Evolutionary conservation across 1,284 basidiomycete genomes (phyloP).

Genomic region (Agroathelia rolfsii): DNA sequence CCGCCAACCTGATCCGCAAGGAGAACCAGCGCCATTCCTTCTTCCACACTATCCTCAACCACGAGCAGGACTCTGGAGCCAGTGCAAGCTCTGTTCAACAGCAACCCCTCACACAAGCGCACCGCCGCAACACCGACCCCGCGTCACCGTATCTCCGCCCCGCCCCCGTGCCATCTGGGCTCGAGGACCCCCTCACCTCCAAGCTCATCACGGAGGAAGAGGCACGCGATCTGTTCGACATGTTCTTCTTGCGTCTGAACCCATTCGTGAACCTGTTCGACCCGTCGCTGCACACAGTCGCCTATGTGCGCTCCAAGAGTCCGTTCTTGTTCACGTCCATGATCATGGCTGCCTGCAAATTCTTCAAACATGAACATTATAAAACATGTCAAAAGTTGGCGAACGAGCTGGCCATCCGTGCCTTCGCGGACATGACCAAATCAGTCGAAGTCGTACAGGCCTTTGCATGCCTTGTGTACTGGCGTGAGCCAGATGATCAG

Average conservation of each 20-base stretch:
- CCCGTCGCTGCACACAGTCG: constrained; percentile 61
- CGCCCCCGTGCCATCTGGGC: constrained; percentile 24
- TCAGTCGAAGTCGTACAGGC: constrained; percentile 77
- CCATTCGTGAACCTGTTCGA: constrained; percentile 82
- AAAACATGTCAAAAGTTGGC: constrained; percentile 57
- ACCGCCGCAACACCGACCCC: too few species aligned
- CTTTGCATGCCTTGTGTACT: constrained; percentile 76
- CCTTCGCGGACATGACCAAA: constrained; percentile 69
- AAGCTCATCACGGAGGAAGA: constrained; percentile 59
- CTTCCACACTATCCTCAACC: constrained; percentile 73
- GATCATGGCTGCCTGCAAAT: constrained; percentile 77
- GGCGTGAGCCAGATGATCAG: constrained; percentile 76
- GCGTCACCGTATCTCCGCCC: constrained; percentile 23
- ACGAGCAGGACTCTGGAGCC: constrained; percentile 41
- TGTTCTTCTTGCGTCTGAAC: constrained; percentile 70
- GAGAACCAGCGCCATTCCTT: constrained; percentile 67
- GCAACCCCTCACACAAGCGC: constrained; percentile 19
- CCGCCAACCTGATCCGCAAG: constrained; percentile 59
- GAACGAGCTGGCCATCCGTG: constrained; percentile 60
- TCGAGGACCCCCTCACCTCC: constrained; percentile 57
- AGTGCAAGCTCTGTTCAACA: constrained; percentile 15
- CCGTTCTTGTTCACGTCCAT: constrained; percentile 76
- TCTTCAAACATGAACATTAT: constrained; percentile 66
- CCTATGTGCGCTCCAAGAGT: constrained; percentile 64
- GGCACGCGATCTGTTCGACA: constrained; percentile 61